Percentiles rank a stretch among this genome's conserved stretches.
phyloP scores from a whole-genome alignment of 805 yeast genomes.

The Candida sanyiensis region DNA sequence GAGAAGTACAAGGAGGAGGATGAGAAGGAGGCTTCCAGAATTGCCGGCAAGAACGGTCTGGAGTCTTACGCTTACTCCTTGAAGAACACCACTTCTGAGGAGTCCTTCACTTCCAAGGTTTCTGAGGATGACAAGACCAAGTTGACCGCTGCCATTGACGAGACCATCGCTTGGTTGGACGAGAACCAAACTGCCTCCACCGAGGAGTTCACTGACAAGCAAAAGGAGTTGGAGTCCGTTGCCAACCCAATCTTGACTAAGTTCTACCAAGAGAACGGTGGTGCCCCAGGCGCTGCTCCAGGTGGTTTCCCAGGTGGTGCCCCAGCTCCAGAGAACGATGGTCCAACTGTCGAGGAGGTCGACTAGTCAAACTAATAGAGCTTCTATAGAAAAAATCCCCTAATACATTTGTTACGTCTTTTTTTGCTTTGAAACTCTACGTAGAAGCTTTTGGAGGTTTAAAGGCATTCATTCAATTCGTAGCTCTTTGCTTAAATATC shows the following conservation, averaged over 20 bases:
- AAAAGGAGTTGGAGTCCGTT: slow-evolving; percentile 90
- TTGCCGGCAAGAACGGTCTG: slow-evolving; percentile 89
- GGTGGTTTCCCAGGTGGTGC: slow-evolving; percentile 54
- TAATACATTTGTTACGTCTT: slow-evolving; percentile 2
- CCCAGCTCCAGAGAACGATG: slow-evolving; percentile 41
- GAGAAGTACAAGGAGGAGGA: slow-evolving; percentile 97
- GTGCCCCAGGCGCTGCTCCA: slow-evolving; percentile 56
- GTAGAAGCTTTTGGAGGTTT: no score
- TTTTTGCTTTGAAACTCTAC: no score
- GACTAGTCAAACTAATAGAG: slow-evolving; percentile 37
- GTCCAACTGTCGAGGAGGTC: slow-evolving; percentile 78
- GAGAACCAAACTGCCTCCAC: slow-evolving; percentile 86
- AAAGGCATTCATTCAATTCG: no score
- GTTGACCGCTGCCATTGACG: slow-evolving; percentile 75
- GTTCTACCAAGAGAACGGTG: slow-evolving; percentile 95
- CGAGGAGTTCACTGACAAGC: slow-evolving; percentile 88
- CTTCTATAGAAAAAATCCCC: slow-evolving; percentile 1
- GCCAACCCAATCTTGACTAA: slow-evolving; percentile 97
- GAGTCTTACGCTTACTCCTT: slow-evolving; percentile 94
- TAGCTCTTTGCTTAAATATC: slow-evolving; percentile 5
- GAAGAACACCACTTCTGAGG: slow-evolving; percentile 75
- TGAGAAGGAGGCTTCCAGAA: slow-evolving; percentile 89
- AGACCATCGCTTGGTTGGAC: slow-evolving; percentile 88
- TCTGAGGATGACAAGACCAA: slow-evolving; percentile 62
- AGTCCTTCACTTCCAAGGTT: slow-evolving; percentile 73